Conservation (phyloP, 805 yeast genomes). For the Babjeviella inositovora region DNA sequence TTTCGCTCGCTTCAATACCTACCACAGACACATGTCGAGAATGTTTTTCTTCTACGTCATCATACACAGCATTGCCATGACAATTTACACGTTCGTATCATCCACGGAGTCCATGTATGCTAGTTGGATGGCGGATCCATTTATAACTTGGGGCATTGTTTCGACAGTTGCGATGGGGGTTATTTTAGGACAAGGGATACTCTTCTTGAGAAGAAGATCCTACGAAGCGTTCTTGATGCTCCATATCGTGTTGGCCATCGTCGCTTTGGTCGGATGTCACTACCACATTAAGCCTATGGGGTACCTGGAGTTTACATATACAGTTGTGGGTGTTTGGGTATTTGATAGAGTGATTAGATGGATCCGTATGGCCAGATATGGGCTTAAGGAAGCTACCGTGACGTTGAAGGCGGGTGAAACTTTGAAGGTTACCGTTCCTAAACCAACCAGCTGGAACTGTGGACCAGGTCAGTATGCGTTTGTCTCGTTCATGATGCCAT, state of each 20-base stretch:
- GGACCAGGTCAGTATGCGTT: conserved; percentile 20
- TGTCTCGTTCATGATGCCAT: conserved; percentile 18
- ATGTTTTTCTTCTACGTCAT: conserved; percentile 9
- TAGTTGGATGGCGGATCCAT: too few relatives aligned
- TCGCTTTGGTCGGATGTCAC: conserved; percentile 35
- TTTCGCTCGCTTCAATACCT: conserved; percentile 20
- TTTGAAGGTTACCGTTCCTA: conserved; percentile 25
- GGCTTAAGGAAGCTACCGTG: conserved; percentile 18
- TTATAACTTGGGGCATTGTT: conserved; percentile 17
- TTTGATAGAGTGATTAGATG: conserved; percentile 33
- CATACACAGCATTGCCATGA: too few relatives aligned
- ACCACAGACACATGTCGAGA: conserved; percentile 27
- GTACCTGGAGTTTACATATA: conserved; percentile 20
- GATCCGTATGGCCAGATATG: conserved; percentile 15
- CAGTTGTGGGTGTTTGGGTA: conserved; percentile 24
- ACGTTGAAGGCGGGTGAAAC: conserved; percentile 24
- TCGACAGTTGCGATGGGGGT: conserved; percentile 23
- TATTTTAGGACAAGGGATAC: conserved; percentile 30
- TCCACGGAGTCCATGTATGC: too few relatives aligned
- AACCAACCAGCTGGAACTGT: conserved; percentile 29
- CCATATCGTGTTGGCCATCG: conserved; percentile 39
- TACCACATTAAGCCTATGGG: conserved; percentile 26
- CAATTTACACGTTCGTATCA: too few relatives aligned
- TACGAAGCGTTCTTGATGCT: conserved; percentile 45
- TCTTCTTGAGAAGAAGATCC: conserved; percentile 27